Evolutionary conservation across 2,329 filamentous ascomycete species (phyloP).

Genomic region (Botrytis cinerea): DNA sequence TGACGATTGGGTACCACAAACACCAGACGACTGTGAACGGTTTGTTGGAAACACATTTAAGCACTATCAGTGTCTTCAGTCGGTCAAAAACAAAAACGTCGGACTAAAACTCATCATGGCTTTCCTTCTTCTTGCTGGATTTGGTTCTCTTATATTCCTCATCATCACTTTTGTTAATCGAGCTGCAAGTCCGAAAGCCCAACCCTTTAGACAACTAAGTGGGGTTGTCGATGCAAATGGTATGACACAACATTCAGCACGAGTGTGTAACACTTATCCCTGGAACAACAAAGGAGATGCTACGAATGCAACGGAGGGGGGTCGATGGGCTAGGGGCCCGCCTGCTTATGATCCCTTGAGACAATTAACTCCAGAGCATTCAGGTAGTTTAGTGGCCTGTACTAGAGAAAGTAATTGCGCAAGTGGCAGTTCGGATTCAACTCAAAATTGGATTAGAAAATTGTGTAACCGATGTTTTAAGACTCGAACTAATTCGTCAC

Average conservation of each 20-base stretch:
- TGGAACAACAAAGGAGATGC: background rate
- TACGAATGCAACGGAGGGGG: background rate
- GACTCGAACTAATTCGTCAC: background rate
- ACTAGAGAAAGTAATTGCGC: background rate
- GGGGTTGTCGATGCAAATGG: background rate
- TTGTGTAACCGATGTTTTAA: conserved; percentile 7
- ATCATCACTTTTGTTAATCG: conserved; percentile 15
- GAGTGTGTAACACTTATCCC: background rate
- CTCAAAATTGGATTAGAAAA: background rate
- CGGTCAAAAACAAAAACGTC: conserved; percentile 9
- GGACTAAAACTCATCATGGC: conserved; percentile 18
- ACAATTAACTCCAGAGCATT: background rate
- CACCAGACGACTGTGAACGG: conserved; percentile 13
- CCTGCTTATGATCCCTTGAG: conserved; percentile 6
- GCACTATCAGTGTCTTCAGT: conserved; percentile 13
- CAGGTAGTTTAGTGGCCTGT: background rate
- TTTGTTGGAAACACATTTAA: background rate
- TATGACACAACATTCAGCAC: background rate
- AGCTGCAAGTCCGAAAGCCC: conserved; percentile 3
- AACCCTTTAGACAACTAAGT: background rate
- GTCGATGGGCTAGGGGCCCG: background rate
- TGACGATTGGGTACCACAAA: conserved; percentile 14
- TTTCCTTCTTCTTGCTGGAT: conserved; percentile 8
- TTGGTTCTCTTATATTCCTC: conserved; percentile 17
- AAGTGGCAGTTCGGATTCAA: background rate